Conservation (phyloP, 305 asterid species). For the Plantago coronopus region DNA sequence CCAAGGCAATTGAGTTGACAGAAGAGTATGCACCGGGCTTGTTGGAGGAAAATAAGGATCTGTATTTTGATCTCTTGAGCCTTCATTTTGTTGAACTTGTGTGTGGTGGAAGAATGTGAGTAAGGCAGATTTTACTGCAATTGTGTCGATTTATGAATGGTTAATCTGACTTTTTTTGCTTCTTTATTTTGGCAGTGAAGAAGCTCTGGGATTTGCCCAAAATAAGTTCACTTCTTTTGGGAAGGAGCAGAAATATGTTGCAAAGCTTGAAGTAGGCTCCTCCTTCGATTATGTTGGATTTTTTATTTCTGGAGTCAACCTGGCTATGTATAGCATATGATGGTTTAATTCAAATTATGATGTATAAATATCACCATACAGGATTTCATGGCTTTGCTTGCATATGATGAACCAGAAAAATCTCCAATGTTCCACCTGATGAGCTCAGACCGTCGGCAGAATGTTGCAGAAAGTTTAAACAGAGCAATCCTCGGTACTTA, state of each 20-base stretch:
- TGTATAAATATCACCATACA: slow-evolving; percentile 29
- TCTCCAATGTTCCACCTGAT: slow-evolving; percentile 87
- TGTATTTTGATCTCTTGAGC: slow-evolving; percentile 84
- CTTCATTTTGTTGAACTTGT: slow-evolving; percentile 80
- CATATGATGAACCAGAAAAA: slow-evolving; percentile 87
- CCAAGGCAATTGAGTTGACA: slow-evolving; percentile 79
- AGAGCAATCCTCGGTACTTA: slow-evolving; percentile 71
- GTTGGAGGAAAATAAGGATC: slow-evolving; percentile 67
- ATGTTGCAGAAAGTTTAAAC: slow-evolving; percentile 80
- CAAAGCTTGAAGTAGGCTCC: slow-evolving; percentile 68
- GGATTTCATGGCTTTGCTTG: slow-evolving; percentile 87
- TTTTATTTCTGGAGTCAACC: not conserved
- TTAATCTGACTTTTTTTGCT: slow-evolving; percentile 11
- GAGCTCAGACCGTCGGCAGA: slow-evolving; percentile 66
- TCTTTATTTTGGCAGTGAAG: slow-evolving; percentile 61
- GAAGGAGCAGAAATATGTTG: slow-evolving; percentile 63
- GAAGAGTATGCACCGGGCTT: slow-evolving; percentile 68
- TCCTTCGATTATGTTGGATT: slow-evolving; percentile 6
- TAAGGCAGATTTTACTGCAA: slow-evolving; percentile 19
- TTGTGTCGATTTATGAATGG: slow-evolving; percentile 2
- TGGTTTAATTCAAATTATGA: not conserved
- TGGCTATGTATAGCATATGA: not conserved
- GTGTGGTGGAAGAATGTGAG: slow-evolving; percentile 70
- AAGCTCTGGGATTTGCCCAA: slow-evolving; percentile 86
- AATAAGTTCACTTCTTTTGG: slow-evolving; percentile 74